Conservation (phyloP, 768 basidiomycete species). For the Pleurotus tuoliensis region DNA sequence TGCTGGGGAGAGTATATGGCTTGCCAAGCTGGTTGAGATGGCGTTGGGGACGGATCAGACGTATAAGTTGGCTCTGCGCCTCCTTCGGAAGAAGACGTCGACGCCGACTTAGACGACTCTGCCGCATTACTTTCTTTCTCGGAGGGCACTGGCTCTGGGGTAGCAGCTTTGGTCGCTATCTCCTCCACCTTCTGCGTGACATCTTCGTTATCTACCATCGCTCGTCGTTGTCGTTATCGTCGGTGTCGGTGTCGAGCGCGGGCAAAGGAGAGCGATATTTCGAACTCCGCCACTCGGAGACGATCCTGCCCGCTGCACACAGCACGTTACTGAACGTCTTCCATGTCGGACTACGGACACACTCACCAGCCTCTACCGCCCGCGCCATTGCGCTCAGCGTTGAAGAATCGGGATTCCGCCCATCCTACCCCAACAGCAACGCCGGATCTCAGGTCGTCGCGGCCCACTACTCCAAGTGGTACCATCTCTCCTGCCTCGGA, state of each 20-base stretch:
- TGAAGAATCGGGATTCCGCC: conserved; percentile 12
- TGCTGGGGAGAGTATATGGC: conserved; percentile 76
- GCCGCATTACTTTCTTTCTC: conserved; percentile 4
- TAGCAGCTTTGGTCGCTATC: conserved; percentile 11
- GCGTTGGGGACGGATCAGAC: conserved; percentile 1
- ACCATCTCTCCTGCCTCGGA: conserved; percentile 10
- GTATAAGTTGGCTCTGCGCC: conserved; percentile 8
- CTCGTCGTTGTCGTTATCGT: not conserved
- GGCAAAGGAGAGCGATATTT: not conserved
- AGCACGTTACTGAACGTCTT: too few relatives aligned
- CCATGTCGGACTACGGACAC: conserved; percentile 7
- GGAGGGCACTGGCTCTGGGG: not conserved
- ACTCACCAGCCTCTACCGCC: conserved; percentile 13
- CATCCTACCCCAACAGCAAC: conserved; percentile 6
- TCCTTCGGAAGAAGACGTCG: conserved; percentile 9
- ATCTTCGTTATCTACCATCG: not conserved
- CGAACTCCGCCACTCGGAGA: not conserved
- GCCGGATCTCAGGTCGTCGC: not conserved
- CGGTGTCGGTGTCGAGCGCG: not conserved
- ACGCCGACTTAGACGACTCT: conserved; percentile 8
- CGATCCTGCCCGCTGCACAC: not conserved
- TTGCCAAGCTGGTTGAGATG: conserved; percentile 53
- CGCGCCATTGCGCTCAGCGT: conserved; percentile 13
- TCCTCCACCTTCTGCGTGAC: conserved; percentile 12
- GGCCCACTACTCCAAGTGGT: conserved; percentile 12